Evolutionary conservation across 306 rosid species (phyloP), one percentile per base, ranked within the genome.

Genomic region (Vigna nakashimae): DNA sequence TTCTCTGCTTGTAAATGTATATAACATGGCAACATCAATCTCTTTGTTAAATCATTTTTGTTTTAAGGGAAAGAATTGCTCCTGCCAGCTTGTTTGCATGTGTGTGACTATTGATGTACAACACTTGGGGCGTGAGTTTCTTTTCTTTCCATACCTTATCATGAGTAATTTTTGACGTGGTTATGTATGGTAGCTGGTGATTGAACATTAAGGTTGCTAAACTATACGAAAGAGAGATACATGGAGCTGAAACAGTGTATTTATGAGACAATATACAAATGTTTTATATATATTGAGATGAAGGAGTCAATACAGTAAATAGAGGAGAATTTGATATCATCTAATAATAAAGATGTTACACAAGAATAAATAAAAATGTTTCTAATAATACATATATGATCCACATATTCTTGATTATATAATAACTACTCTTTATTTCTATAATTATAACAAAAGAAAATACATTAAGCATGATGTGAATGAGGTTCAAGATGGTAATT

Each of bases 31-130:
- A 48, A 67, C 38, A 45, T 62, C 11, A 58, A 68, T 52, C 17
- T 68, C 5, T 51, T 42, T 65, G 38, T 43, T 43, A 43, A 50
- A 56, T 65, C 15, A 50, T 36, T 51, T 9, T 67, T 22, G 68
- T 36, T 38, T 71, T 5, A 65, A 48, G 72, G 24, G 60, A 32
- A 32, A 32, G 36, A 5, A 32, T 32, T 53, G 50, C 75, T 60
- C 17, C 40, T 75, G 43, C 59, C 59, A 15, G 60, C 43, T 82
- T 64, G 59, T 43, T 82, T 53, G n/a, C 65, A 62, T 71, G 28
- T 43, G 11, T 16, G 15, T 20, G 45, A 45, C 50, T 40, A 53
- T 34, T 1, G 75, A 64, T 71, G 48, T 57, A 12, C 65, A 65
- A 32, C 46, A 63, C 18, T 42, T 77, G 28, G 75, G 60, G 49